A percentile compares a stretch with the other conserved stretches of the same genome.
These are phyloP conservation scores for Talaromyces rugulosus DNA, from an alignment of 2,329 filamentous ascomycete genomes.

Conservation along the genomic window DNA sequence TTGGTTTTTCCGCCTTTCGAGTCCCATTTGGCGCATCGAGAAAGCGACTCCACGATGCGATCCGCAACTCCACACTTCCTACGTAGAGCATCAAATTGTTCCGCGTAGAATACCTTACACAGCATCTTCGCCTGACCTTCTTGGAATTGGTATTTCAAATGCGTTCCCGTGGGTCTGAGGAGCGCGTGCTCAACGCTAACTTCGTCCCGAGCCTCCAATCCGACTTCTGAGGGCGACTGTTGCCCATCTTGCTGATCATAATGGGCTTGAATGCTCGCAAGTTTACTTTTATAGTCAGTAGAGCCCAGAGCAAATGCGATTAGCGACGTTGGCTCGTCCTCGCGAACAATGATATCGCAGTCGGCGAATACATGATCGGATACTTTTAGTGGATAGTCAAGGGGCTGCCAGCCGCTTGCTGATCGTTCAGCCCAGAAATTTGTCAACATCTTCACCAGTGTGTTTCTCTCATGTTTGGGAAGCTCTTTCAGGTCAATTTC, in stretches of 20 bases:
- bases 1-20: slow-evolving; percentile 97
- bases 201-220: slow-evolving; percentile 52
- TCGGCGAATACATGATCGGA: slow-evolving; percentile 96
- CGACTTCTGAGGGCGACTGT: slow-evolving; percentile 21
- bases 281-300: slow-evolving; percentile 77
- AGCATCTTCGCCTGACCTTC: slow-evolving; percentile 92
- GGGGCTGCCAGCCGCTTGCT: slow-evolving; percentile 84
- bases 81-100: slow-evolving; percentile 92
- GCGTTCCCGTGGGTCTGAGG: slow-evolving; percentile 78
- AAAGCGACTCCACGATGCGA: slow-evolving; percentile 90
- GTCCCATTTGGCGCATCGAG: slow-evolving; percentile 95
- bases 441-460: slow-evolving; percentile 88
- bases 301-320: slow-evolving; percentile 90
- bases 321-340: slow-evolving; percentile 94
- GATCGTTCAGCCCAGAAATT: slow-evolving; percentile 99
- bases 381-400: slow-evolving; percentile 85
- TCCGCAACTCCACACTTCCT: slow-evolving; percentile 90
- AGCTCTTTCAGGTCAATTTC: slow-evolving; percentile 65
- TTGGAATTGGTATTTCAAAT: slow-evolving; percentile 92
- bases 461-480: slow-evolving; percentile 88
- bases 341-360: slow-evolving; percentile 92
- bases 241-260: slow-evolving; percentile 28
- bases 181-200: slow-evolving; percentile 80
- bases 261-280: slow-evolving; percentile 49
- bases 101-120: slow-evolving; percentile 98